Conservation (phyloP, 495 filamentous ascomycete genomes). For the Rhypophila decipiens region DNA sequence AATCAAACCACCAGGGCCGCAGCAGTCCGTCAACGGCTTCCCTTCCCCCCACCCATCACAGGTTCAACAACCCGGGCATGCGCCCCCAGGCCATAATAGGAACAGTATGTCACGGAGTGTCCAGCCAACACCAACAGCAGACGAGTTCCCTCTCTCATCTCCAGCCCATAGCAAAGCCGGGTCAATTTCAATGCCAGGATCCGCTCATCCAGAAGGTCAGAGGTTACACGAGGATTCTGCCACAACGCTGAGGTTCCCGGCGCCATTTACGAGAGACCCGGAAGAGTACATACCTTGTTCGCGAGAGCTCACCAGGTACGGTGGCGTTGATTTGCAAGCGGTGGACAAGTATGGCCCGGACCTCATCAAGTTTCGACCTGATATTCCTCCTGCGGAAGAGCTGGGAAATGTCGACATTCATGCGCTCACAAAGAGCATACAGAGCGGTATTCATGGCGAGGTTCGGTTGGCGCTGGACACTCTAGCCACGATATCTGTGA, state of each 20-base stretch:
- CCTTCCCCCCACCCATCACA: constrained; percentile 40
- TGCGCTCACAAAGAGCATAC: constrained; percentile 86
- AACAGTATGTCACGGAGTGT: constrained; percentile 39
- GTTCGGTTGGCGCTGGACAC: constrained; percentile 83
- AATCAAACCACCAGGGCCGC: constrained; percentile 41
- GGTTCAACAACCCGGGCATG: constrained; percentile 29
- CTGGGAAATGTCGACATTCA: constrained; percentile 84
- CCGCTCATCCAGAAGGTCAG: constrained; percentile 26
- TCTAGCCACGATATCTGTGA: constrained; percentile 58
- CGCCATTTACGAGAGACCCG: constrained; percentile 28
- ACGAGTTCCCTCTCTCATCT: constrained; percentile 37
- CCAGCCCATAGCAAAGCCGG: constrained; percentile 35
- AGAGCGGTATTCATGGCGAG: constrained; percentile 84
- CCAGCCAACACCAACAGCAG: constrained; percentile 29
- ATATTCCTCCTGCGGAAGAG: constrained; percentile 67
- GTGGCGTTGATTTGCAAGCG: constrained; percentile 58
- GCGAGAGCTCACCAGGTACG: constrained; percentile 52
- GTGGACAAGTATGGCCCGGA: constrained; percentile 57
- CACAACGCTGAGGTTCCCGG: constrained; percentile 23
- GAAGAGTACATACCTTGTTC: constrained; percentile 58
- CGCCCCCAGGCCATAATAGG: constrained; percentile 24
- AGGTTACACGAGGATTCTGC: constrained; percentile 14
- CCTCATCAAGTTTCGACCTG: constrained; percentile 57
- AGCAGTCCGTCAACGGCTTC: constrained; percentile 47
- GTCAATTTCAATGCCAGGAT: constrained; percentile 24